phyloP scores from a whole-genome alignment of 2,329 filamentous ascomycete genomes.

The Colletotrichum sojae region DNA sequence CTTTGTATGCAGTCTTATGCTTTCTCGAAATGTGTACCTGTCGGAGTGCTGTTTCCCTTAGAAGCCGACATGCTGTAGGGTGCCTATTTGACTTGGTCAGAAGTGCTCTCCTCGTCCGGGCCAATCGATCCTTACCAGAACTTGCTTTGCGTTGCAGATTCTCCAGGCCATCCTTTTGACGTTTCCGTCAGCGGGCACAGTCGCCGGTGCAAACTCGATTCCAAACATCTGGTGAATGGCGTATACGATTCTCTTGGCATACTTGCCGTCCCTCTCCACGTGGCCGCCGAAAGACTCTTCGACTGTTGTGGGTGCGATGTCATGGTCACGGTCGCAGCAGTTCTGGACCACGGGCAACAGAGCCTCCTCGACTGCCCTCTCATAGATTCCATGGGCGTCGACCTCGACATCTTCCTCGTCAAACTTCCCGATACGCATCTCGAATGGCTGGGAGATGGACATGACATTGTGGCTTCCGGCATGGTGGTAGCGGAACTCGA shows the following conservation, averaged over 20 bases:
- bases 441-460: conserved; percentile 93
- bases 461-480: conserved; percentile 93
- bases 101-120: not conserved
- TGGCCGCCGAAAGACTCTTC: conserved; percentile 89
- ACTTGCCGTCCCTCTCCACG: conserved; percentile 90
- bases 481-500: conserved; percentile 98
- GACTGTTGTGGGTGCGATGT: conserved; percentile 85
- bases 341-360: conserved; percentile 89
- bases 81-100: conserved; percentile 61
- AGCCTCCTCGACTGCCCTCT: conserved; percentile 79
- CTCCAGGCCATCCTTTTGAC: conserved; percentile 93
- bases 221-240: conserved; percentile 98
- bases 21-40: conserved; percentile 29
- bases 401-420: conserved; percentile 79
- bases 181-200: conserved; percentile 92
- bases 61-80: conserved; percentile 80
- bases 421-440: conserved; percentile 86
- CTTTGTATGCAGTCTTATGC: not conserved
- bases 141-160: conserved; percentile 95
- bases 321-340: conserved; percentile 91
- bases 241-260: conserved; percentile 90
- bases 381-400: conserved; percentile 72
- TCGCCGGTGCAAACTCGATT: conserved; percentile 92
- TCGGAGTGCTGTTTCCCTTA: conserved; percentile 71
- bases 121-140: conserved; percentile 76